Base-by-base conservation (phyloP, 352 stramenopile species). In the Albugo candida region DNA sequence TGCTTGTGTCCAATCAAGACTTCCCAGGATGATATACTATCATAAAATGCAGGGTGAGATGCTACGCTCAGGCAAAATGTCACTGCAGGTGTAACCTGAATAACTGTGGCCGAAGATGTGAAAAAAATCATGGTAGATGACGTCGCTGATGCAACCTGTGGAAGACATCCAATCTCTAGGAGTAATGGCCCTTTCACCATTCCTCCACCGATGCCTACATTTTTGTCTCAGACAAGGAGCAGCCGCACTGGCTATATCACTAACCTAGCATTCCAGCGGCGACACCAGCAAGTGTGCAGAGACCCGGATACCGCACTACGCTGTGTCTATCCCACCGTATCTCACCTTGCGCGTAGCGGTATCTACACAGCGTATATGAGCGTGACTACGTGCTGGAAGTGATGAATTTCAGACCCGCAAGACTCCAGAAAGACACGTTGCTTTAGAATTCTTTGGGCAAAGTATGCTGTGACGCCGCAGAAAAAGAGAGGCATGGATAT, bases 291-390 rank as follows among this genome's bases (percentile, higher is more conserved):
- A 67, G 61, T 44, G 72, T 83, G 41, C 77, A 89, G 0, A 89
- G 34, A 21, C 64, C 62, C 6, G 77, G 77, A 53, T 85, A 86
- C 57, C 77, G 76, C 40, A 97, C 53, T 0, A 94, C 92, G 5
- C 83, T 70, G n/a, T 71, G 59, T 24, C 65, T 67, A 53, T 91
- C 79, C 94, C 94, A 98, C 49, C 93, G 52, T 49, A 98, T 91
- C 60, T 98, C 94, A 13, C 92, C 94, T 53, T 96, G 80, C n/a
- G 83, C 60, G 58, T 97, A 98, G n/a, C 81, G 61, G 56, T 96
- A 98, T 10, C 75, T 38, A 35, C 52, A 18, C 13, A 56, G 21
- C 19, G 38, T 41, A 27, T 31, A 8, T 31, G 24, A 31, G 24
- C 24, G 55, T 60, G 14, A 50, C 5, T 37, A 46, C 13, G 41